Base-by-base conservation (phyloP, 106 monocot species). In the Acorus gramineus region DNA sequence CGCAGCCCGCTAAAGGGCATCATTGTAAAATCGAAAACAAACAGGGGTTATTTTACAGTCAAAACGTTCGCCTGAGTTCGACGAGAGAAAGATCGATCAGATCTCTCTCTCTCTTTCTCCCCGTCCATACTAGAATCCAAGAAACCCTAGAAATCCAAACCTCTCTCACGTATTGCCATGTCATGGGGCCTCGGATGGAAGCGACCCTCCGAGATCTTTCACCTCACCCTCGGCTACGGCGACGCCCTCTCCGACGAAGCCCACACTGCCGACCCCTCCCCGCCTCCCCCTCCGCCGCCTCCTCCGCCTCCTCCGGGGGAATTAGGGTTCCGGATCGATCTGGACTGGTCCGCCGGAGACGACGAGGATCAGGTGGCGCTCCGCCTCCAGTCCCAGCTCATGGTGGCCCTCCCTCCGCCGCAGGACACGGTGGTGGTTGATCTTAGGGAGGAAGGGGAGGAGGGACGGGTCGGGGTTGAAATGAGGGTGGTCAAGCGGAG, bases 121-220 rank as follows among this genome's bases (percentile, higher is more conserved):
- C 28, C 28, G 28, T 28, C 28, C 28, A 28, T 28, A 0, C 28
- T 28, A 28, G 28, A 28, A 28, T 28, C 28, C 28, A 28, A 28
- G 28, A 28, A 28, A 28, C 28, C 28, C 28, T 28, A 28, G 28
- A 28, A 28, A 28, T 28, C 28, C 28, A 28, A 28, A 28, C 28
- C 28, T 28, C 28, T 28, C 28, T 28, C 28, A 28, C 28, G 28
- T 28, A 28, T 28, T 28, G 63, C 79, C 50, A 89, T 89, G 91
- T 92, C 98, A 52, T 99, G 98, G 98, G 85, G 98, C 3, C 66
- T 99, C 53, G 98, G 92, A 2, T 99, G 98, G 98, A 99, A 99
- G 76, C 88, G 92, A 43, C 56, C 84, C 7, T 83, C 92, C 54
- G 98, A 89, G 75, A 77, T 88, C 75, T 86, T 99, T 81, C 92